Evolutionary conservation across 73 alveolate genomes (phyloP), one percentile per base, ranked within the genome.

Genomic region (Urostyla sp.): DNA sequence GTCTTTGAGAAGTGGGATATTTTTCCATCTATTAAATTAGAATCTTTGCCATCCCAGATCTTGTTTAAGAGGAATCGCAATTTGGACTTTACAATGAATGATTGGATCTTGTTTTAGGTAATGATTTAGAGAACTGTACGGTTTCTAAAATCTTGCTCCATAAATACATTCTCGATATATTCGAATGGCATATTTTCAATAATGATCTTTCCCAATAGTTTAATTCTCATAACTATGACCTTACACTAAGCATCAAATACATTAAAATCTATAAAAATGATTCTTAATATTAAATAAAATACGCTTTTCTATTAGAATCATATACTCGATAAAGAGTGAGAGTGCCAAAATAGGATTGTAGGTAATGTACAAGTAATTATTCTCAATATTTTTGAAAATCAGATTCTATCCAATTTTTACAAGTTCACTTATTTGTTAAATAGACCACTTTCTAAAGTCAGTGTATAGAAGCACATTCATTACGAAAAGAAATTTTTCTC

Each of bases 41-140:
- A 15, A 45, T 77, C 44, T 28, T 36, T 61, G 1, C 93, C 93
- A 3, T 72, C 72, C 93, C 93, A 85, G 0, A 73, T 66, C 38
- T 67, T 59, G 36, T 85, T 86, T 0, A 85, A 23, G 18, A 85
- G 43, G 54, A 60, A 40, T 28, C 61, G 48, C 0, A 75, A 81
- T 18, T 52, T 52, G 5, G 23, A 46, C 26, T 34, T 75, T 23
- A 31, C 58, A 5, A 30, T 51, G 20, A 37, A 69, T 52, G 27
- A 55, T 75, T 37, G 38, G 37, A 61, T 21, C 30, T 69, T 59
- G 40, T 69, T 69, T 1, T 48, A 0, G 18, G 93, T 85, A 27
- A 85, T 72, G 20, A 85, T 85, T 23, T 85, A 60, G 21, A 66
- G 66, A 7, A 85, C 76, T 11, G 93, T 24, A 6, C 93, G 31